Percentiles rank a stretch among this genome's conserved stretches.
Conservation (phyloP, 2,329 filamentous ascomycete genomes). For the Fusarium acutatum region DNA sequence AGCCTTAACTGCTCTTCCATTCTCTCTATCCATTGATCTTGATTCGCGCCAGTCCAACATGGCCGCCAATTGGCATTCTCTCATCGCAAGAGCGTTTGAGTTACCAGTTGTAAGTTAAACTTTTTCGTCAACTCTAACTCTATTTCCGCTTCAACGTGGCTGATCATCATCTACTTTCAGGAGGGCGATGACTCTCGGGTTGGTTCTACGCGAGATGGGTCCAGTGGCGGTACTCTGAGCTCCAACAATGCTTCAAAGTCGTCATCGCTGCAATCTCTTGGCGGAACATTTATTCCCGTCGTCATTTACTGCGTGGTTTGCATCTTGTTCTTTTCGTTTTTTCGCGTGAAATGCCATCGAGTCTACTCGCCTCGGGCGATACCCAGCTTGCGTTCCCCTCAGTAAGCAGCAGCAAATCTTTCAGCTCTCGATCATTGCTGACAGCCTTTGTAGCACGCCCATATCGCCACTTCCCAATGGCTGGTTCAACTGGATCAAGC, state of each 20-base stretch:
- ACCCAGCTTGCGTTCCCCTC: constrained; percentile 55
- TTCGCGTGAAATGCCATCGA: constrained; percentile 58
- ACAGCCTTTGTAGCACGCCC: constrained; percentile 55
- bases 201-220: constrained; percentile 48
- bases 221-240: constrained; percentile 48
- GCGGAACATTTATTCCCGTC: constrained; percentile 64
- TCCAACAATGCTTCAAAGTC: constrained; percentile 45
- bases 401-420: constrained; percentile 41
- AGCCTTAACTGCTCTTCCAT: not conserved
- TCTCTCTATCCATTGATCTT: not conserved
- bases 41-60: constrained; percentile 1
- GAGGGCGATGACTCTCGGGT: constrained; percentile 45
- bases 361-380: constrained; percentile 66
- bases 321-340: constrained; percentile 57
- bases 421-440: constrained; percentile 23
- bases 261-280: constrained; percentile 48
- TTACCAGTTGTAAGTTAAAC: constrained; percentile 19
- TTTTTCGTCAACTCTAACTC: not conserved
- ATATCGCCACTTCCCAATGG: constrained; percentile 68
- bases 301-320: constrained; percentile 60
- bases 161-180: constrained; percentile 1
- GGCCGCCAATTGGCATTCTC: constrained; percentile 14
- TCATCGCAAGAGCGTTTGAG: constrained; percentile 23
- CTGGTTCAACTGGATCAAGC: constrained; percentile 71
- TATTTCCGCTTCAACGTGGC: not conserved